Conservation (phyloP, 352 stramenopile species). For the Peronospora destructor region DNA sequence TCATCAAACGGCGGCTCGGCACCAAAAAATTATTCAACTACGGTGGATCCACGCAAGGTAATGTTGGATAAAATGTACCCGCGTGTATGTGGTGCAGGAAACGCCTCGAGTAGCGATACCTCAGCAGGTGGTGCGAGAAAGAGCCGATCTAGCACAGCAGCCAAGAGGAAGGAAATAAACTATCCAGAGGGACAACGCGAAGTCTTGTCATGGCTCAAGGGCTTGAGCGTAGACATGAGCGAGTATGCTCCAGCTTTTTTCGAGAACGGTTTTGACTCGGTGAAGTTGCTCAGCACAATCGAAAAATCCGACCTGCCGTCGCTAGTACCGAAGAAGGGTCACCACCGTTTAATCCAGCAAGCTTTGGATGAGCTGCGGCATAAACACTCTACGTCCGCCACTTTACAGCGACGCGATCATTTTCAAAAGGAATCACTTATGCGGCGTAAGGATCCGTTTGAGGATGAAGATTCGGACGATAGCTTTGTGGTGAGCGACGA, state of each 20-base stretch:
- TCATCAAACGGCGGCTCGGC: slow-evolving; percentile 14
- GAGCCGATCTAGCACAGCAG: slow-evolving; percentile 15
- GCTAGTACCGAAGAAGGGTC: slow-evolving; percentile 76
- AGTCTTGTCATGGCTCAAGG: slow-evolving; percentile 67
- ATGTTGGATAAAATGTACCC: slow-evolving; percentile 79
- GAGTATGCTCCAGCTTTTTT: slow-evolving; percentile 80
- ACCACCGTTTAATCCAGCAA: slow-evolving; percentile 78
- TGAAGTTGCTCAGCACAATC: slow-evolving; percentile 76
- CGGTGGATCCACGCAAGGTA: slow-evolving; percentile 43
- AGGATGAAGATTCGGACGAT: slow-evolving; percentile 83
- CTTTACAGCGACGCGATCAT: slow-evolving; percentile 29
- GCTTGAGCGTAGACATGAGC: slow-evolving; percentile 76
- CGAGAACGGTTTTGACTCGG: slow-evolving; percentile 84
- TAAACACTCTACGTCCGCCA: slow-evolving; percentile 54
- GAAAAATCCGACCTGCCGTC: slow-evolving; percentile 59
- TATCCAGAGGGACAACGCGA: slow-evolving; percentile 69
- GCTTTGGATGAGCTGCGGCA: slow-evolving; percentile 66
- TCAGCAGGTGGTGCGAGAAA: slow-evolving; percentile 26
- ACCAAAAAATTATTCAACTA: slow-evolving; percentile 11
- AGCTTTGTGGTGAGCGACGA: slow-evolving; percentile 79
- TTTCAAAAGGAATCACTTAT: slow-evolving; percentile 21
- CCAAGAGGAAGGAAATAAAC: slow-evolving; percentile 41
- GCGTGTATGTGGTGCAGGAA: slow-evolving; percentile 52
- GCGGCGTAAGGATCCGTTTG: slow-evolving; percentile 51
- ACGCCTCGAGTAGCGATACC: slow-evolving; percentile 17